phyloP scores from a whole-genome alignment of 768 basidiomycete species.

The Amanita jacksonii region DNA sequence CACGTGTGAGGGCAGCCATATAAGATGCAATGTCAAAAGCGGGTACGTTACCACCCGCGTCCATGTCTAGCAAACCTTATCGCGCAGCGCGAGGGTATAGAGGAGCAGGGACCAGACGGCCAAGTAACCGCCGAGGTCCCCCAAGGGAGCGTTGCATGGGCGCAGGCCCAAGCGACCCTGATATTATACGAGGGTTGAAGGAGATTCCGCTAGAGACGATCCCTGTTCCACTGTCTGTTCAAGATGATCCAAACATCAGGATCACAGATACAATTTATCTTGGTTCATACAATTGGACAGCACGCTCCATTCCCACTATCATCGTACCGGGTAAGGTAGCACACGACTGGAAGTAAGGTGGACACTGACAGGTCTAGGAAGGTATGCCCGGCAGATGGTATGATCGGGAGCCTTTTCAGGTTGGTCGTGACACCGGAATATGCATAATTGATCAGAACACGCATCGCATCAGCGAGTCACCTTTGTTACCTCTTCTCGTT shows the following conservation, averaged over 20 bases:
- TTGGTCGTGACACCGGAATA: slow-evolving; percentile 43
- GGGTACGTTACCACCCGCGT: neutral
- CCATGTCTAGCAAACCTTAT: neutral
- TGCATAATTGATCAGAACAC: slow-evolving; percentile 51
- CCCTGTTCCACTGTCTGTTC: neutral
- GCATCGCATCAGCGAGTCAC: slow-evolving; percentile 26
- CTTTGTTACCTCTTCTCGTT: slow-evolving; percentile 45
- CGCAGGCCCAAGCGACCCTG: neutral
- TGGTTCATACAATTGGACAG: slow-evolving; percentile 38
- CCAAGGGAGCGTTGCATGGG: neutral
- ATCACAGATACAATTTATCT: slow-evolving; percentile 14
- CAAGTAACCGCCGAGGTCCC: neutral
- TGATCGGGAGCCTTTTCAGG: slow-evolving; percentile 39
- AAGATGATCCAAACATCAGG: slow-evolving; percentile 19
- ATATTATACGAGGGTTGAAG: slow-evolving; percentile 2
- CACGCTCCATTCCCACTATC: slow-evolving; percentile 28
- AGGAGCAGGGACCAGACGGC: neutral
- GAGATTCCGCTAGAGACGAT: neutral
- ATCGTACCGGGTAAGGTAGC: slow-evolving; percentile 28
- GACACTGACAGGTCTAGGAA: slow-evolving; percentile 24
- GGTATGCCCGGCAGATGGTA: slow-evolving; percentile 51
- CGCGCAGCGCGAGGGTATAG: neutral
- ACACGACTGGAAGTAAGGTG: neutral
- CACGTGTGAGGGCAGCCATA: slow-evolving; percentile 1
- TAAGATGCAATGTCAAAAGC: neutral